A percentile compares a stretch with the other conserved stretches of the same genome.
Evolutionary conservation across 345 rosid genomes (phyloP).

Genomic region (Citrus glauca): DNA sequence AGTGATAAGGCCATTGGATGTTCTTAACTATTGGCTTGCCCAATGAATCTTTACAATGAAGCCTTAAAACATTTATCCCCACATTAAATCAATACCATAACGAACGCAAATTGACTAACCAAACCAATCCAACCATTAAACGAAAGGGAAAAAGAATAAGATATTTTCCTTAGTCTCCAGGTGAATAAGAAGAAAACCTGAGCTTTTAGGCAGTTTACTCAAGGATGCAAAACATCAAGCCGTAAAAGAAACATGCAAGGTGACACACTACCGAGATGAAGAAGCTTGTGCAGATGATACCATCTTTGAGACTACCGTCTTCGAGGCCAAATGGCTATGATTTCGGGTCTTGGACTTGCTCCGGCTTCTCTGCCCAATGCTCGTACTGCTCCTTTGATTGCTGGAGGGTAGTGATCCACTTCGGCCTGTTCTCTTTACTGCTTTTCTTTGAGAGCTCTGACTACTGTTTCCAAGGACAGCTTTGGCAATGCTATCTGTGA

Average conservation of each 20-base stretch:
- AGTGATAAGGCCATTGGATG: not conserved
- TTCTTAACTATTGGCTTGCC: not conserved
- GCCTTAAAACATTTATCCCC: not conserved
- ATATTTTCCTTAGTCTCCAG: not conserved
- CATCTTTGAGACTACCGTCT: conserved; percentile 4
- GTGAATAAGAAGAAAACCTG: not conserved
- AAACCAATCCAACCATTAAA: conserved; percentile 1
- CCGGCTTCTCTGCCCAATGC: conserved; percentile 25
- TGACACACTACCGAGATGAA: conserved; percentile 15
- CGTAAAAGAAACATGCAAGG: not conserved
- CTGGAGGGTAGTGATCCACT: conserved; percentile 27
- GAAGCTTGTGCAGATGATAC: conserved; percentile 23
- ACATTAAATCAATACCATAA: not conserved
- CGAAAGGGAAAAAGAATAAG: not conserved
- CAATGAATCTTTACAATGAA: not conserved
- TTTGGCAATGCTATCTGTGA: conserved; percentile 70
- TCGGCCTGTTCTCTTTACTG: conserved; percentile 30
- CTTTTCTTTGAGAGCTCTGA: conserved; percentile 36
- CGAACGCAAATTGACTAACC: not conserved
- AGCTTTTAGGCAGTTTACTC: not conserved
- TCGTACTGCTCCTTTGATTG: conserved; percentile 22
- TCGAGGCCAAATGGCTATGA: conserved; percentile 22
- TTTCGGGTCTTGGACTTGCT: conserved; percentile 35
- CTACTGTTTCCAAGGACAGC: conserved; percentile 61
- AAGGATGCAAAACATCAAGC: not conserved